Base-by-base conservation (phyloP, 2,329 filamentous ascomycete genomes). In the Alternaria consortialis region DNA sequence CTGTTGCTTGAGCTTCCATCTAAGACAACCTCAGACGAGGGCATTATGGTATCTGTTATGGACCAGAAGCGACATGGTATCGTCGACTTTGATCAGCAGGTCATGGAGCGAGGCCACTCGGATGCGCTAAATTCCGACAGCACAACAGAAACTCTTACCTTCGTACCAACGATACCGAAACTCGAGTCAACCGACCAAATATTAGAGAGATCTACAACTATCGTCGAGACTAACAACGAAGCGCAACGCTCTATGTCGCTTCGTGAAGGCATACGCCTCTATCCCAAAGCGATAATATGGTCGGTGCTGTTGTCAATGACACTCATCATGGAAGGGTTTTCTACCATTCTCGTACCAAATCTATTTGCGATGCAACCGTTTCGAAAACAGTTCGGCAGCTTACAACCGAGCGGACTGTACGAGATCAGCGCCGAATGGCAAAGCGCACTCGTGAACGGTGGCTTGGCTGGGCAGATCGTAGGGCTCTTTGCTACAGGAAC, bases 291-390 rank as follows among this genome's bases (percentile, higher is more conserved):
- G n/a, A 89, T 94, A 60, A 84, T 82, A 12, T 97, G 91, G 91
- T 92, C 89, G 69, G 73, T 95, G 42, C 81, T 95, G 57, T 91
- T 97, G 76, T 94, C 91, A 9, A 92, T 91, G 0, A 92, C 90
- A 74, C 92, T 96, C 73, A 87, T 87, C 67, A 96, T 96, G 93
- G 92, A 96, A 78, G 92, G 91, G 7, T 95, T 92, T 79, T 91
- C 95, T 74, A 84, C 94, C 62, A 88, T 86, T 67, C 82, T 95
- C 57, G 87, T 94, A 73, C 91, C 89, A 80, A 93, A 92, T 77
- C 91, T 94, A 69, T 93, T 85, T 64, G 79, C 72, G 17, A 77
- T 78, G 53, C 74, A 74, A 7, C 68, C 76, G 2, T 83, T 83
- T 70, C 75, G 79, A 40, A 59, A 65, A 25, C 69, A 75, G 42